These are phyloP conservation scores for Sporothrix mexicana DNA, from an alignment of 2,329 filamentous ascomycete genomes.

Conservation along the genomic window DNA sequence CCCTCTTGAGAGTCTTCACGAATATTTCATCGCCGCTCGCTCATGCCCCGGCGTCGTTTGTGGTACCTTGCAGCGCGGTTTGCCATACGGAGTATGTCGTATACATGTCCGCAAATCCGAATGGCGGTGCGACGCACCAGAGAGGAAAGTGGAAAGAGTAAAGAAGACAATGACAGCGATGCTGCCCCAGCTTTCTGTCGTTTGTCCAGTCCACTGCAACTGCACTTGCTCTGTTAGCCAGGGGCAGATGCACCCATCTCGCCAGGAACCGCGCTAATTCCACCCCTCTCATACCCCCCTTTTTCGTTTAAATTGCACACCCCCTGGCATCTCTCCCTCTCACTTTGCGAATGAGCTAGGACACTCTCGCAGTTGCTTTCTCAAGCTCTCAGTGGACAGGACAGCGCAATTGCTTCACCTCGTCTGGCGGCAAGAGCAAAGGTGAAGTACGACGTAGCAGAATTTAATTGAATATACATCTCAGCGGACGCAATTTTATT, in stretches of 20 bases:
- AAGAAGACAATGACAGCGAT: background rate
- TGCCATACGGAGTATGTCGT: no score
- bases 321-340: slow-evolving; percentile 7
- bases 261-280: slow-evolving; percentile 24
- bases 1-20: no score
- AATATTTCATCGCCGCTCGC: background rate
- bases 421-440: slow-evolving; percentile 14
- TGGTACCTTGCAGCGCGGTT: slow-evolving; percentile 5
- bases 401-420: slow-evolving; percentile 1
- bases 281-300: background rate
- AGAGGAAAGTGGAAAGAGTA: background rate
- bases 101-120: background rate
- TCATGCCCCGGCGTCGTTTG: background rate
- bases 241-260: slow-evolving; percentile 14
- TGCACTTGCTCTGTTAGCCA: background rate
- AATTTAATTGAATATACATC: background rate
- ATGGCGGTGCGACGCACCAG: background rate
- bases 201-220: background rate
- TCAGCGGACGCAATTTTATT: background rate
- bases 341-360: background rate
- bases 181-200: slow-evolving; percentile 15
- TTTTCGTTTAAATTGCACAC: slow-evolving; percentile 19
- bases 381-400: slow-evolving; percentile 18
- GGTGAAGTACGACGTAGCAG: background rate
- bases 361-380: background rate